Base-by-base conservation (phyloP, 495 filamentous ascomycete species). In the Hyaloscypha variabilis region DNA sequence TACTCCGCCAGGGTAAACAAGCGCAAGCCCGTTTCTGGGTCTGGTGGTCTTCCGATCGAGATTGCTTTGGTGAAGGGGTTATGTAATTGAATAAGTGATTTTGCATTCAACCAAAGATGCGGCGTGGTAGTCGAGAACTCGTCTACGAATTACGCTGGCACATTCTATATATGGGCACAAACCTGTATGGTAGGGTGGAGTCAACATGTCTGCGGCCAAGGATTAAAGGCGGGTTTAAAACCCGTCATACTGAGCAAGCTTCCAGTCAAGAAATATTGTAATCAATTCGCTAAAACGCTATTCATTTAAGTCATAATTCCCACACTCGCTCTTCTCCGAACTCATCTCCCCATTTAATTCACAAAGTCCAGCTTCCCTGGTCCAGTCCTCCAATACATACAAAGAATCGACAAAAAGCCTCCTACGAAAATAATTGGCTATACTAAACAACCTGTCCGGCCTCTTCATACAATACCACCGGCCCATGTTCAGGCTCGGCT, bases 221-320 rank as follows among this genome's bases (percentile, higher is more conserved):
- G 31, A 3, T 19, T 17, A 46, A 11, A 10, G 14, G 14, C 0
- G 19, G 11, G 19, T 11, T 8, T 8, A 11, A 17, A 17, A 46
- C 17, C 14, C 11, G 6, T 0, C 4, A 10, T 46, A 4, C 39
- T 46, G 11, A 46, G 13, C 17, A 19, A 17, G 39, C 39, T 17
- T 4, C 19, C 14, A 10, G 13, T 10, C 39, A 46, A 46, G 39
- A 46, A 46, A 46, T 19, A 11, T 46, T 8, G 19, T 30, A 29
- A 34, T 34, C 24, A 17, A 57, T 49, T 64, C 67, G 62, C 62
- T 65, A 61, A 64, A 62, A 58, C 62, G 67, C 62, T 65, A 58
- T 55, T 69, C 67, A 69, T 66, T 64, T 34, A 69, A 64, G 54
- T 66, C 67, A 61, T 69, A 66, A 62, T n/a, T 25, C 17, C 28